These are phyloP conservation scores for Parietaria judaica DNA, from an alignment of 306 rosid genomes.

Conservation along the genomic window DNA sequence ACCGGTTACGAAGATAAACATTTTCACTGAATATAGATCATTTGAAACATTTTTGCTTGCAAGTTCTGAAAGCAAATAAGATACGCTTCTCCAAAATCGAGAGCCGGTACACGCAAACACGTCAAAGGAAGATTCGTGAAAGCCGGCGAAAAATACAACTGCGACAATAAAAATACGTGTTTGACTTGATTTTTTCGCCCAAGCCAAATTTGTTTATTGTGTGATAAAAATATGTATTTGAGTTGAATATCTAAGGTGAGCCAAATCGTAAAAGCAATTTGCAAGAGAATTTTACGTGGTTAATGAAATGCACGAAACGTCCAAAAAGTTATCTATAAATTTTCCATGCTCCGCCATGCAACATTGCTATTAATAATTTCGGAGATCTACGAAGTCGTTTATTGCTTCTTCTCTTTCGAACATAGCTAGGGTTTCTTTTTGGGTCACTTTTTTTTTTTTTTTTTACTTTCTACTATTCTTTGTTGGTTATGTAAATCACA, in stretches of 20 bases:
- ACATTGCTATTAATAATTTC: background rate
- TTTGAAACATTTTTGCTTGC: slow-evolving; percentile 21
- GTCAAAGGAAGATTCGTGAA: slow-evolving; percentile 96
- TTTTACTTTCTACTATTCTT: no score
- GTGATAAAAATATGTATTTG: no score
- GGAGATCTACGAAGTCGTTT: background rate
- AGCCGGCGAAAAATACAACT: slow-evolving; percentile 85
- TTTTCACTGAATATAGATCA: background rate
- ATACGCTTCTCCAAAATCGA: slow-evolving; percentile 88
- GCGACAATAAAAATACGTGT: slow-evolving; percentile 44
- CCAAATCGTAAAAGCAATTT: no score
- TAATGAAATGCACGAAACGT: no score
- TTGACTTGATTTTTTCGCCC: no score
- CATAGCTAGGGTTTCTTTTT: no score
- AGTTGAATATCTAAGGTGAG: no score
- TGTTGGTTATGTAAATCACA: no score
- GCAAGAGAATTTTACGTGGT: no score
- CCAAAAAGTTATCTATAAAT: no score
- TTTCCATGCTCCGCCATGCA: background rate
- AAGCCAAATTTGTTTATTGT: no score
- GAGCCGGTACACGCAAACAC: slow-evolving; percentile 85
- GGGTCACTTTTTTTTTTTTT: no score
- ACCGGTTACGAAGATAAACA: background rate
- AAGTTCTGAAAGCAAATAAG: slow-evolving; percentile 89
- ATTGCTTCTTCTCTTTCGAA: background rate